Conservation (phyloP, 208 protist species). For the Herpetomonas muscarum region DNA sequence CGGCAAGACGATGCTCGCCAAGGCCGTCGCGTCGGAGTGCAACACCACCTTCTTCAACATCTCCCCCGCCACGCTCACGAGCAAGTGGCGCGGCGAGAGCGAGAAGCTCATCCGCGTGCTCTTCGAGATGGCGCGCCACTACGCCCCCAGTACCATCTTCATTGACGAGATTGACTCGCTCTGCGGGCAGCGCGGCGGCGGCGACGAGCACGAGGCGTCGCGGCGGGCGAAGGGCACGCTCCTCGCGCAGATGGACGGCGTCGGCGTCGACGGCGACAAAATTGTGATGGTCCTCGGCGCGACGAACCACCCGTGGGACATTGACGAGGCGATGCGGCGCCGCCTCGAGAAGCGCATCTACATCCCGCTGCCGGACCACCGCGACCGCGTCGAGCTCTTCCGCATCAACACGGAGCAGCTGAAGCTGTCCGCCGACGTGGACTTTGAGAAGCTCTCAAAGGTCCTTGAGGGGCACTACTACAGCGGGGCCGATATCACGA, state of each 20-base stretch:
- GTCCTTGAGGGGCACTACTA: conserved; percentile 84
- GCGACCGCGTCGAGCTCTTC: conserved; percentile 79
- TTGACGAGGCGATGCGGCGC: conserved; percentile 91
- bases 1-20: conserved; percentile 93
- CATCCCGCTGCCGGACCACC: conserved; percentile 81
- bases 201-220: conserved; percentile 87
- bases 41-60: conserved; percentile 95
- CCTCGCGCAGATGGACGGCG: conserved; percentile 96
- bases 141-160: conserved; percentile 92
- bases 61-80: conserved; percentile 86
- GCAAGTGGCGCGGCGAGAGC: conserved; percentile 93
- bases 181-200: conserved; percentile 80
- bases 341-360: conserved; percentile 93
- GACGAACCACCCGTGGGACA: conserved; percentile 92
- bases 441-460: conserved; percentile 70
- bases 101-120: conserved; percentile 93
- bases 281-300: conserved; percentile 92
- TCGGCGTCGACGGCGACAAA: conserved; percentile 67
- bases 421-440: conserved; percentile 67
- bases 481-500: conserved; percentile 90
- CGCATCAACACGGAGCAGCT: conserved; percentile 73
- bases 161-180: conserved; percentile 96
- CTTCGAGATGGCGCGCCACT: conserved; percentile 91
- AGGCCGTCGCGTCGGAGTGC: conserved; percentile 89
- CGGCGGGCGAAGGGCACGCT: conserved; percentile 99